Conservation (phyloP, 2,329 filamentous ascomycete genomes). For the Exophiala dermatitidis region DNA sequence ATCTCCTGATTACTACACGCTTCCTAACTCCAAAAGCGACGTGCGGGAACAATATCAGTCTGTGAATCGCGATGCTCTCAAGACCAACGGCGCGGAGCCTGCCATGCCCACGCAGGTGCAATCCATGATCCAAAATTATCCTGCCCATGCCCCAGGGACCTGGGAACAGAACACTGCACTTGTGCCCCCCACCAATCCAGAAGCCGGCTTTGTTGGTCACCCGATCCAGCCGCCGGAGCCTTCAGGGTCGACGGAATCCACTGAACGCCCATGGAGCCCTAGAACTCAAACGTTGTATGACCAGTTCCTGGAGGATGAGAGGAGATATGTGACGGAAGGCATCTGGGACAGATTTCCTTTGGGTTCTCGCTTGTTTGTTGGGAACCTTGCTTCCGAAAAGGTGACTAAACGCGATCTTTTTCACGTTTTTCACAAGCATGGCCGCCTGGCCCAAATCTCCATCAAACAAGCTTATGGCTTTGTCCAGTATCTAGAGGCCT, state of each 20-base stretch:
- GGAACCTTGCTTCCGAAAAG: slow-evolving; percentile 83
- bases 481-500: slow-evolving; percentile 77
- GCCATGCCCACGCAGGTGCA: slow-evolving; percentile 1
- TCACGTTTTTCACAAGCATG: slow-evolving; percentile 78
- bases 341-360: slow-evolving; percentile 46
- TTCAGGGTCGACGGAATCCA: slow-evolving; percentile 22
- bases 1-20: slow-evolving; percentile 28
- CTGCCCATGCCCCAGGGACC: slow-evolving; percentile 11
- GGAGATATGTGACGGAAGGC: slow-evolving; percentile 46
- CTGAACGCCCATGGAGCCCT: slow-evolving; percentile 43
- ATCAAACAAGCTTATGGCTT: slow-evolving; percentile 97
- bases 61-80: slow-evolving; percentile 6
- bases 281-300: slow-evolving; percentile 45
- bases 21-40: slow-evolving; percentile 11
- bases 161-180: slow-evolving; percentile 10
- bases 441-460: slow-evolving; percentile 84
- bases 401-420: slow-evolving; percentile 93
- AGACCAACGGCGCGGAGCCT: slow-evolving; percentile 9
- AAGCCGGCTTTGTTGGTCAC: slow-evolving; percentile 2
- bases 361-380: slow-evolving; percentile 45
- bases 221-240: slow-evolving; percentile 9
- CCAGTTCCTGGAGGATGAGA: slow-evolving; percentile 45
- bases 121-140: slow-evolving; percentile 4
- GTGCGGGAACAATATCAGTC: slow-evolving; percentile 7
- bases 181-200: slow-evolving; percentile 3